phyloP scores from a whole-genome alignment of 2,329 filamentous ascomycete species.

The Sclerotinia glacialis region DNA sequence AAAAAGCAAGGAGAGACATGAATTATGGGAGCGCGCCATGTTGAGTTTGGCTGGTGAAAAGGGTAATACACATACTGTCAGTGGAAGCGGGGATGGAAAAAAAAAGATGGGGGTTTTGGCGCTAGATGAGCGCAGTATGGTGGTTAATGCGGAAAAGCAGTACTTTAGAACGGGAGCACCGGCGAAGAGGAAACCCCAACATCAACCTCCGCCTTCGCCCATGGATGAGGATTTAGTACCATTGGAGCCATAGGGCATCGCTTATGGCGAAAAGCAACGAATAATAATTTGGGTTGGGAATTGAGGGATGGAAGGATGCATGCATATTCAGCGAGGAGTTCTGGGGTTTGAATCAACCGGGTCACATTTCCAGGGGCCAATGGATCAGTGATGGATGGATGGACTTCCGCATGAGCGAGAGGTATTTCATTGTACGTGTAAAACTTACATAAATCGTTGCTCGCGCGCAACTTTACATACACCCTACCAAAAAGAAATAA shows the following conservation, averaged over 20 bases:
- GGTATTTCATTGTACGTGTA: conserved; percentile 5
- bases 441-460: conserved; percentile 8
- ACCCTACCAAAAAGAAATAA: neutral
- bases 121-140: conserved; percentile 62
- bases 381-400: neutral
- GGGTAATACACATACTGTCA: conserved; percentile 22
- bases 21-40: conserved; percentile 62
- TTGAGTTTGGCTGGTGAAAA: conserved; percentile 44
- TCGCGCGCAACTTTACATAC: conserved; percentile 4
- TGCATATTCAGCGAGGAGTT: conserved; percentile 18
- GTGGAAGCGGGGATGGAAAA: conserved; percentile 27
- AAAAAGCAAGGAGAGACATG: conserved; percentile 54
- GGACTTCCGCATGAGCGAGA: neutral
- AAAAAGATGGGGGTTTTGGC: conserved; percentile 21
- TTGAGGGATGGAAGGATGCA: neutral
- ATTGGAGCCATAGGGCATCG: conserved; percentile 13
- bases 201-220: neutral
- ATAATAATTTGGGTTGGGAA: conserved; percentile 11
- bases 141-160: conserved; percentile 56
- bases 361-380: neutral
- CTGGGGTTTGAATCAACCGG: conserved; percentile 8
- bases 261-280: neutral
- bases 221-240: conserved; percentile 14
- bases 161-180: conserved; percentile 48
- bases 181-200: conserved; percentile 28